These are phyloP conservation scores for Papiliotrema flavescens DNA, from an alignment of 1,284 basidiomycete species.

Conservation along the genomic window DNA sequence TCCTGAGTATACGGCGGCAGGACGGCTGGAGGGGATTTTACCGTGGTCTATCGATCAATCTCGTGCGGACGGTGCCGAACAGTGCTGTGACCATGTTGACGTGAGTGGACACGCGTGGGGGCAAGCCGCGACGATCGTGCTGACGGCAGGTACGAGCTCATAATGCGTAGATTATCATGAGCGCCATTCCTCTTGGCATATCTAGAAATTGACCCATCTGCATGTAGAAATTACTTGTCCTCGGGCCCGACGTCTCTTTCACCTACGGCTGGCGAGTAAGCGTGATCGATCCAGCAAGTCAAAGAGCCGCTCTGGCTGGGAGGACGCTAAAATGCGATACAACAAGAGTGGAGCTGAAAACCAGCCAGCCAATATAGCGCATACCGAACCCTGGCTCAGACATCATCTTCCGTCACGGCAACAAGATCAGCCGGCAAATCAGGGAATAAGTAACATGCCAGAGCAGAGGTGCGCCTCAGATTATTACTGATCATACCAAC, in stretches of 20 bases:
- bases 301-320: no score
- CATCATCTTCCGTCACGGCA: no score
- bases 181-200: neutral
- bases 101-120: constrained; percentile 56
- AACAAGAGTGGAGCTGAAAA: no score
- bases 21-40: constrained; percentile 86
- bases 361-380: no score
- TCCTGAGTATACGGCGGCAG: constrained; percentile 65
- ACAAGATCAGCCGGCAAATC: no score
- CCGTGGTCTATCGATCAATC: constrained; percentile 83
- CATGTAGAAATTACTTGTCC: neutral
- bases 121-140: constrained; percentile 56
- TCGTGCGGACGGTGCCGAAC: constrained; percentile 87
- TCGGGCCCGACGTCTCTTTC: no score
- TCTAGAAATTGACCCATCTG: neutral
- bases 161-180: constrained; percentile 10
- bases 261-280: neutral
- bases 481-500: neutral
- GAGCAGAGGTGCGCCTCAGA: no score
- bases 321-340: no score
- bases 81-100: constrained; percentile 91
- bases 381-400: no score
- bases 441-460: no score
- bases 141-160: constrained; percentile 48
- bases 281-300: no score